Evolutionary conservation across 2,329 filamentous ascomycete species (phyloP).

Genomic region (Clonostachys chloroleuca): DNA sequence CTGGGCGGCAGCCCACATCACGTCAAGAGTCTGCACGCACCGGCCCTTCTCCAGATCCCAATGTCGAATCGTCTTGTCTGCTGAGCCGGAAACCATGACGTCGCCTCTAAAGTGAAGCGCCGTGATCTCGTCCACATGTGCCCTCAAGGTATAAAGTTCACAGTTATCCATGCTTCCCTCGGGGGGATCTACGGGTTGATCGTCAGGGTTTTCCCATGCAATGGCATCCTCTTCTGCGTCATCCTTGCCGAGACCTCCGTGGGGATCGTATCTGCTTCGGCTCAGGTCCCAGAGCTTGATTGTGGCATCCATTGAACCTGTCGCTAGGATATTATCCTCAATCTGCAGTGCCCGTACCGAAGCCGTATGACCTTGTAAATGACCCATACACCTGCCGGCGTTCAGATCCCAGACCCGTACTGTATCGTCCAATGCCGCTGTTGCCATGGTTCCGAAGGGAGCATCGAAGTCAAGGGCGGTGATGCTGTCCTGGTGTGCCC

Average conservation of each 20-base stretch:
- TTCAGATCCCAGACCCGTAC: conserved; percentile 96
- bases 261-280: conserved; percentile 77
- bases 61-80: conserved; percentile 94
- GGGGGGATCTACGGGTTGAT: conserved; percentile 63
- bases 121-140: conserved; percentile 92
- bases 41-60: conserved; percentile 98
- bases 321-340: conserved; percentile 92
- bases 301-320: conserved; percentile 90
- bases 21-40: conserved; percentile 94
- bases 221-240: conserved; percentile 63
- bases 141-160: conserved; percentile 79
- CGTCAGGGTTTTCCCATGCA: conserved; percentile 68
- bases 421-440: conserved; percentile 86
- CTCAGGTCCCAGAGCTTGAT: conserved; percentile 94
- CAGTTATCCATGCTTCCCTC: conserved; percentile 85
- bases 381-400: conserved; percentile 84
- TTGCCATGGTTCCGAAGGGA: conserved; percentile 95
- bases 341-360: conserved; percentile 91
- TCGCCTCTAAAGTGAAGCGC: conserved; percentile 87
- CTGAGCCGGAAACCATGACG: conserved; percentile 88
- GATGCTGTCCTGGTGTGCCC: conserved; percentile 82
- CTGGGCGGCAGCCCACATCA: conserved; percentile 96
- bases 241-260: conserved; percentile 56
- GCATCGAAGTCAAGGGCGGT: conserved; percentile 93
- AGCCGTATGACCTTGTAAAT: conserved; percentile 89